Percentiles rank a stretch among this genome's conserved stretches.
These are phyloP conservation scores for Termitomyces sp. DNA, from an alignment of 1,284 basidiomycete species.

Conservation along the genomic window DNA sequence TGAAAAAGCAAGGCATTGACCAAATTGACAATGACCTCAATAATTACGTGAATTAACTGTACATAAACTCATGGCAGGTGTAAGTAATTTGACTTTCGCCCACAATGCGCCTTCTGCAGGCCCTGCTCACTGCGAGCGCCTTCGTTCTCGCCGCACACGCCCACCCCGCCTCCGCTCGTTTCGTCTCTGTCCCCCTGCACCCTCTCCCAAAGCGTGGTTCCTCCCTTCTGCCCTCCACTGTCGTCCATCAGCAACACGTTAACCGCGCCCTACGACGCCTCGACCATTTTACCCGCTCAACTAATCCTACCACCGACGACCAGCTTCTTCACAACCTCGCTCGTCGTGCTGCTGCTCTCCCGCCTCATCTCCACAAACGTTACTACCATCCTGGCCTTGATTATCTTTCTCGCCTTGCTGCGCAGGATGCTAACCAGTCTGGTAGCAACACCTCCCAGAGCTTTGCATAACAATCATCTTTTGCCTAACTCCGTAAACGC, in stretches of 20 bases:
- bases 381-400: constrained; percentile 12
- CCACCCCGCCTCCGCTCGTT: constrained; percentile 5
- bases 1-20: background rate
- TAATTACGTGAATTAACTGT: background rate
- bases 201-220: constrained; percentile 1
- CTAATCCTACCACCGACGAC: constrained; percentile 12
- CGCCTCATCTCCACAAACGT: constrained; percentile 17
- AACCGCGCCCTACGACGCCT: constrained; percentile 25
- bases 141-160: constrained; percentile 4
- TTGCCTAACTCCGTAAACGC: background rate
- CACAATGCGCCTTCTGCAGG: constrained; percentile 10
- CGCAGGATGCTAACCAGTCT: background rate
- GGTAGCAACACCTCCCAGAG: background rate
- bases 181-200: constrained; percentile 14
- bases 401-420: constrained; percentile 4
- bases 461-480: background rate
- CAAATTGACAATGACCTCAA: background rate
- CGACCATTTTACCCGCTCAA: constrained; percentile 19
- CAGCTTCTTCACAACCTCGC: constrained; percentile 17
- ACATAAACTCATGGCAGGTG: background rate
- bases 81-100: background rate
- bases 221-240: constrained; percentile 9
- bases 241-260: constrained; percentile 26
- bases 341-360: constrained; percentile 15
- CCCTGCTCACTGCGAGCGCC: constrained; percentile 5